Evolutionary conservation across 768 basidiomycete species (phyloP), one percentile per base, ranked within the genome.

Genomic region (Podaxis sp.): DNA sequence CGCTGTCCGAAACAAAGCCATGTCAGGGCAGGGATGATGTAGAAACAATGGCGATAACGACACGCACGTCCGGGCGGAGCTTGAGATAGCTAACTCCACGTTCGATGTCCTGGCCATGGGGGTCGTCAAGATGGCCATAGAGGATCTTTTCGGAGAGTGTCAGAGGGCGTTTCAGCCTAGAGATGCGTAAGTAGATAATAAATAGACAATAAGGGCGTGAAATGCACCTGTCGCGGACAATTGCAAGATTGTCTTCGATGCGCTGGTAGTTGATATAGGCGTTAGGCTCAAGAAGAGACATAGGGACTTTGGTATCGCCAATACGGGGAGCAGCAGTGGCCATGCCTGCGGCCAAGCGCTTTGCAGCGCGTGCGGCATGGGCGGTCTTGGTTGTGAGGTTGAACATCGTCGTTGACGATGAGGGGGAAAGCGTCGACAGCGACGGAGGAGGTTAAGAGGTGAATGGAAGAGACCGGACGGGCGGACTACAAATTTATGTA

Each of bases 71-170:
- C 41, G 97, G 96, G 66, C 97, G 88, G 50, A 99, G 89, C 80
- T 94, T 98, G 77, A 99, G 88, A 81, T 99, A 98, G 73, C 93
- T 96, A 58, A 83, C 84, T 61, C 97, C 97, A 55, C 96, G 91
- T 63, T 85, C 85, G 72, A 99, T 91, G 71, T 96, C 93, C 75
- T 95, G 93, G 70, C 87, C 85, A 68, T 89, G 88, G 58, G 96
- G 88, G 77, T 98, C 92, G 77, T 98, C 96, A 68, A 98, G 84
- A 80, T 99, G 97, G 61, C 97, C 97, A 75, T 99, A 99, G 43
- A 98, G 81, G 71, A 97, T 90, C 86, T 98, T 97, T 78, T 98
- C 96, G 63, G 96, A 95, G 68, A 96, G 77, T 15, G 96, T 97
- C 75, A 97, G 78, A 47, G 95, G 95, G 38, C 94, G 91, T 70